These are phyloP conservation scores for Calonectria hawksworthii DNA, from an alignment of 2,329 filamentous ascomycete species.

Conservation along the genomic window DNA sequence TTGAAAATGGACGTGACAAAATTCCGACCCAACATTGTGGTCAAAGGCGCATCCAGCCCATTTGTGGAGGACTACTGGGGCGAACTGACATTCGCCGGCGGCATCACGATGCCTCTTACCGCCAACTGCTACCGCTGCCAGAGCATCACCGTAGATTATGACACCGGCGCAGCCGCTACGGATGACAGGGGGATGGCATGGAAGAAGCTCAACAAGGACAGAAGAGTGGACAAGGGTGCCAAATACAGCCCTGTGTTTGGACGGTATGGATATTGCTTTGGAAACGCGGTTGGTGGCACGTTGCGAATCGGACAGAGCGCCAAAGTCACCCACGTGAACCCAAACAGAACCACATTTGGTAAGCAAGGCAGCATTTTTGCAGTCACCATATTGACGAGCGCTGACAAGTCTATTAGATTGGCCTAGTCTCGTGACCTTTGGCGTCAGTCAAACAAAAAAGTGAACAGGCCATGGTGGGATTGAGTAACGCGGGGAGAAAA, in stretches of 20 bases:
- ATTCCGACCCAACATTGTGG: slow-evolving; percentile 43
- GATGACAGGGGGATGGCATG: slow-evolving; percentile 38
- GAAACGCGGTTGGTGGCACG: background rate
- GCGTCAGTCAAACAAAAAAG: slow-evolving; percentile 29
- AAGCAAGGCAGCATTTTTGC: background rate
- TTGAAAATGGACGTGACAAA: slow-evolving; percentile 41
- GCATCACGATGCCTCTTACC: slow-evolving; percentile 36
- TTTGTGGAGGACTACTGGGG: slow-evolving; percentile 43
- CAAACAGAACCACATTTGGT: slow-evolving; percentile 39
- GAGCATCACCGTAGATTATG: slow-evolving; percentile 44
- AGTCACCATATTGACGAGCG: fast-evolving
- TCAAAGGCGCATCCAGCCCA: slow-evolving; percentile 33
- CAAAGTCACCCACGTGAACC: slow-evolving; percentile 31
- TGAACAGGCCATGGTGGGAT: background rate
- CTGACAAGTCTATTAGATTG: slow-evolving; percentile 31
- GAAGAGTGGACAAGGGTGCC: slow-evolving; percentile 39
- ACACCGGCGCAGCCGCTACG: slow-evolving; percentile 35
- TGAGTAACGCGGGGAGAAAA: background rate
- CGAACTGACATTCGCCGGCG: slow-evolving; percentile 33
- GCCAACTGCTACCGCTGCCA: slow-evolving; percentile 43
- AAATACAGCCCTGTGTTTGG: slow-evolving; percentile 45
- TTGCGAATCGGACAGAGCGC: slow-evolving; percentile 32
- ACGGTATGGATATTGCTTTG: slow-evolving; percentile 42
- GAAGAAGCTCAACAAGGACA: slow-evolving; percentile 45
- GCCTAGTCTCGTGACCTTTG: slow-evolving; percentile 35